phyloP scores from a whole-genome alignment of 139 green algal genomes.

The Trebouxia sp. region DNA sequence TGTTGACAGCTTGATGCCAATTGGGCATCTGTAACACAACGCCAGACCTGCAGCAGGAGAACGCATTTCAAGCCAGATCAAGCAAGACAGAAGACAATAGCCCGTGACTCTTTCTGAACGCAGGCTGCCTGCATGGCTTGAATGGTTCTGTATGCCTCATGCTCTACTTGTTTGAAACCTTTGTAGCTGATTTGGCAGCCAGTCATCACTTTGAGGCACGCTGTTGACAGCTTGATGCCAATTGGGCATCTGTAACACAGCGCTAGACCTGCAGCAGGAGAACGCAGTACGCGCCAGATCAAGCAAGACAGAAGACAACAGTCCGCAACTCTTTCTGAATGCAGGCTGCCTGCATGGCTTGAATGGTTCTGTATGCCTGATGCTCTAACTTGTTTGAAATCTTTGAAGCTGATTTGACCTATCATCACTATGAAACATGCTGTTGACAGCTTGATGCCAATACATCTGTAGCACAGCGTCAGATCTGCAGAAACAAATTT shows the following conservation, averaged over 20 bases:
- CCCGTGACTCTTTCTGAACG: neutral
- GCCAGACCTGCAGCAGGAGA: neutral
- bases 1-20: neutral
- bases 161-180: neutral
- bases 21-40: neutral
- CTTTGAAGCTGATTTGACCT: neutral
- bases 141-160: neutral
- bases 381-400: neutral
- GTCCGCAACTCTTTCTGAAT: neutral
- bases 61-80: neutral
- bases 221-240: neutral
- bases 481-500: neutral
- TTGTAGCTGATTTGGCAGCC: neutral
- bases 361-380: neutral
- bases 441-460: neutral
- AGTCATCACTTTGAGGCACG: slow-evolving; percentile 4
- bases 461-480: neutral
- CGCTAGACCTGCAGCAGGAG: neutral
- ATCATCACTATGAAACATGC: neutral
- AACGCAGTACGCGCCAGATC: neutral
- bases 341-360: neutral
- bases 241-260: neutral
- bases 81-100: neutral
- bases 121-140: neutral
- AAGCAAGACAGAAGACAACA: too few species aligned